Conservation (phyloP, 1,284 basidiomycete genomes). For the Volvariella surrecta region DNA sequence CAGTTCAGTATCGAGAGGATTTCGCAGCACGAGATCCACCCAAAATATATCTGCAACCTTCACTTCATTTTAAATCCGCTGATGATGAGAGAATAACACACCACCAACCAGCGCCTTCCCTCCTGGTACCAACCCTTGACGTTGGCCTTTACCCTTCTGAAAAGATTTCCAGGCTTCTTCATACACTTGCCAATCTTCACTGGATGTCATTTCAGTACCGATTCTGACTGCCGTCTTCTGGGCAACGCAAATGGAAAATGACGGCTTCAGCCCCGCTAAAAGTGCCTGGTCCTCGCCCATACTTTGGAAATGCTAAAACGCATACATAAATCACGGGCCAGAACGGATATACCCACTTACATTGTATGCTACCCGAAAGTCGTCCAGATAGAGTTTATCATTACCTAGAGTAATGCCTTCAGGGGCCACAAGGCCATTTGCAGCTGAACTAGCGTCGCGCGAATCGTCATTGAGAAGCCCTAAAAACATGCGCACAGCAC, state of each 20-base stretch:
- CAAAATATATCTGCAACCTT: conserved; percentile 55
- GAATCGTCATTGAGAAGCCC: conserved; percentile 42
- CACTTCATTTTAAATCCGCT: conserved; percentile 2
- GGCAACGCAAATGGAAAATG: conserved; percentile 49
- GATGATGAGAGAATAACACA: conserved; percentile 20
- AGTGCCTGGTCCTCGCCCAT: conserved; percentile 22
- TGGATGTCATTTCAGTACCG: conserved; percentile 37
- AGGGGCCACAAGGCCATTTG: conserved; percentile 7
- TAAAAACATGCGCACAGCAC: conserved; percentile 63
- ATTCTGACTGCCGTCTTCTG: conserved; percentile 48
- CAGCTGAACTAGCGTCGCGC: conserved; percentile 15
- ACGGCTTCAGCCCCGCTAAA: conserved; percentile 39
- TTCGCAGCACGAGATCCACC: conserved; percentile 60
- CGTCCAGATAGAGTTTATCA: conserved; percentile 66
- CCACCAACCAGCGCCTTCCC: conserved; percentile 58
- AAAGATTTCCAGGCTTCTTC: conserved; percentile 58
- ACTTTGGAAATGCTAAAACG: conserved; percentile 52
- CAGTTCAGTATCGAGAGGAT: conserved; percentile 66
- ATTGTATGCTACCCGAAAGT: conserved; percentile 69
- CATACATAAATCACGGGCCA: conserved; percentile 2
- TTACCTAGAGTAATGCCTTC: conserved; percentile 19
- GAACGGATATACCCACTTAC: conserved; percentile 28
- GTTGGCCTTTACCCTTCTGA: conserved; percentile 44
- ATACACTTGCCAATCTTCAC: conserved; percentile 46
- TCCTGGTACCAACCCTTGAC: conserved; percentile 40